These are phyloP conservation scores for Fraxinus pennsylvanica DNA, from an alignment of 257 asterid species.

Conservation along the genomic window DNA sequence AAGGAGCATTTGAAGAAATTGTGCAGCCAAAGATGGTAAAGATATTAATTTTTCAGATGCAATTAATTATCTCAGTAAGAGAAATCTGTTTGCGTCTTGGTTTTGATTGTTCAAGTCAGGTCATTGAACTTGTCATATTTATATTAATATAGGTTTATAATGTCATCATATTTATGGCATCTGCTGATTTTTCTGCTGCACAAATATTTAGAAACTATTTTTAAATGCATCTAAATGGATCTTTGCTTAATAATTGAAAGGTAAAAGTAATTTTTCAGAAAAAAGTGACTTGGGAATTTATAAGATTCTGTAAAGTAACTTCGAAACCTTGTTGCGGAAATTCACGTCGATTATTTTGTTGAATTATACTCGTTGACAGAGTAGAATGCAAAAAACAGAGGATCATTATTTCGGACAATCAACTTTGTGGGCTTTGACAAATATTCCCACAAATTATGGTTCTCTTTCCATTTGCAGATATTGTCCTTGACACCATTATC, in stretches of 20 bases:
- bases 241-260: no score
- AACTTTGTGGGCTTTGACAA: not conserved
- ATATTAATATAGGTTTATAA: not conserved
- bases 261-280: no score
- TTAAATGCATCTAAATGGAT: no score
- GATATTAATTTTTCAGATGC: conserved; percentile 1
- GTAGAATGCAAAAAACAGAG: no score
- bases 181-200: not conserved
- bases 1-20: conserved; percentile 53
- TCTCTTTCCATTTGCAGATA: not conserved
- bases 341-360: no score
- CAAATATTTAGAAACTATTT: no score
- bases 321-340: no score
- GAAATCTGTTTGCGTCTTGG: not conserved
- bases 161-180: not conserved
- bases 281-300: no score
- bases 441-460: not conserved
- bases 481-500: not conserved
- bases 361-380: no score
- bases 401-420: not conserved
- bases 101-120: not conserved
- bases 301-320: no score
- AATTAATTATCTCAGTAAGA: conserved; percentile 8
- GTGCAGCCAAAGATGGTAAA: conserved; percentile 42
- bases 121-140: not conserved